These are phyloP conservation scores for Solanum lignicaule DNA, from an alignment of 257 asterid species.

Conservation along the genomic window DNA sequence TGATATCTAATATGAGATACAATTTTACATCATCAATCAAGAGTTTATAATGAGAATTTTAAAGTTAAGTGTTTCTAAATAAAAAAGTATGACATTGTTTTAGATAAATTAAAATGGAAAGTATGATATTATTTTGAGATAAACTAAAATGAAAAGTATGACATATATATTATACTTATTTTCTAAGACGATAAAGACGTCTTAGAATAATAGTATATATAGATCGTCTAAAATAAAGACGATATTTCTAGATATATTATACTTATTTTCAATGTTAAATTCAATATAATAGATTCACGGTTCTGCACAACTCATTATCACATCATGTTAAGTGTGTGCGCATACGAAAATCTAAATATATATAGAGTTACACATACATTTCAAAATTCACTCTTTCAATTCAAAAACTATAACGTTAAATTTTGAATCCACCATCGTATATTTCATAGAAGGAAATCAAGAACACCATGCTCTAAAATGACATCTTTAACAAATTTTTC, in stretches of 20 bases:
- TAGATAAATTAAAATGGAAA: not conserved
- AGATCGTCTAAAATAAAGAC: not conserved
- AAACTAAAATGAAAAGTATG: not conserved
- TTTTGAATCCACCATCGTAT: not conserved
- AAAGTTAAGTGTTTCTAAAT: not conserved
- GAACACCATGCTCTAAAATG: not conserved
- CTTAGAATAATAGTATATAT: not conserved
- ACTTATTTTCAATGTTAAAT: not conserved
- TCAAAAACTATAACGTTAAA: not conserved
- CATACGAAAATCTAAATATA: not conserved
- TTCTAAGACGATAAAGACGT: too few relatives aligned
- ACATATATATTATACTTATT: not conserved
- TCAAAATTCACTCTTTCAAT: not conserved
- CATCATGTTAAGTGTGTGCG: not conserved
- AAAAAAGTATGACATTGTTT: not conserved
- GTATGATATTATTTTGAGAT: not conserved
- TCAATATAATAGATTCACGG: not conserved
- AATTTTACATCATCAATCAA: not conserved
- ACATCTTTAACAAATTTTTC: constrained; percentile 14
- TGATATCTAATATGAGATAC: not conserved
- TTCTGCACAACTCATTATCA: rapidly evolving
- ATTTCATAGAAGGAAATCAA: not conserved
- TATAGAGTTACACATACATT: not conserved
- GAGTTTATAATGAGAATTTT: not conserved
- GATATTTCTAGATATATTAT: not conserved